A percentile compares a stretch with the other conserved stretches of the same genome.
Evolutionary conservation across 441 rosid genomes (phyloP).

Genomic region (Eruca vesicaria): DNA sequence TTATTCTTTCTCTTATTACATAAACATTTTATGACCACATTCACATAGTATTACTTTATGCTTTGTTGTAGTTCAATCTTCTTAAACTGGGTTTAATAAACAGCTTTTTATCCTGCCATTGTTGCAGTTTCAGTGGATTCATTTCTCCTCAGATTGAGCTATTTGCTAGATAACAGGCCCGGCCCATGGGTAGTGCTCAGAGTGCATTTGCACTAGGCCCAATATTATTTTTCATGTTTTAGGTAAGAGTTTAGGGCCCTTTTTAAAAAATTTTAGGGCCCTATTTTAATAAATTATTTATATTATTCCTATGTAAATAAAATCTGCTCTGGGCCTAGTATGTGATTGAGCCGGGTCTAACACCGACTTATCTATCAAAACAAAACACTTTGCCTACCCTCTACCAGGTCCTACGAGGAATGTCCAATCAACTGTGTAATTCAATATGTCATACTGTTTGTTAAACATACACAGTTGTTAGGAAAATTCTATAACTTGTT

Average conservation of each 20-base stretch:
- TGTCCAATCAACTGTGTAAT: background rate
- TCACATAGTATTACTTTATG: background rate
- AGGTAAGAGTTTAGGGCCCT: too few species aligned
- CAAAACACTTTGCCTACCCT: background rate
- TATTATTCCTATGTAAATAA: too few species aligned
- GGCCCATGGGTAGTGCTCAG: too few species aligned
- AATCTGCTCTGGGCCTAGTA: too few species aligned
- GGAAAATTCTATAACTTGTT: background rate
- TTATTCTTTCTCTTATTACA: constrained; percentile 11
- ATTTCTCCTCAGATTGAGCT: constrained; percentile 45
- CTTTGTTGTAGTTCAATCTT: constrained; percentile 18
- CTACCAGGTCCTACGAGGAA: background rate
- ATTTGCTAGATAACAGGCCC: background rate
- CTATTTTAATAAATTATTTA: too few species aligned
- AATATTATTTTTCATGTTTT: too few species aligned
- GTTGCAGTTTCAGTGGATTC: constrained; percentile 63
- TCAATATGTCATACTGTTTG: background rate
- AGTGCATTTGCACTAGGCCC: too few species aligned
- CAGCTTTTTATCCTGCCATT: constrained; percentile 42
- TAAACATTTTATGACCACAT: background rate
- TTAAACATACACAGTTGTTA: background rate
- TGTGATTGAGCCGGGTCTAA: too few species aligned
- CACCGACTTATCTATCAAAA: constrained; percentile 7
- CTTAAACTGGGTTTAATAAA: constrained; percentile 50
- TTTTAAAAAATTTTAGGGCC: too few species aligned